phyloP scores from a whole-genome alignment of 169 alveolate genomes.

The Cryptosporidium andersoni region DNA sequence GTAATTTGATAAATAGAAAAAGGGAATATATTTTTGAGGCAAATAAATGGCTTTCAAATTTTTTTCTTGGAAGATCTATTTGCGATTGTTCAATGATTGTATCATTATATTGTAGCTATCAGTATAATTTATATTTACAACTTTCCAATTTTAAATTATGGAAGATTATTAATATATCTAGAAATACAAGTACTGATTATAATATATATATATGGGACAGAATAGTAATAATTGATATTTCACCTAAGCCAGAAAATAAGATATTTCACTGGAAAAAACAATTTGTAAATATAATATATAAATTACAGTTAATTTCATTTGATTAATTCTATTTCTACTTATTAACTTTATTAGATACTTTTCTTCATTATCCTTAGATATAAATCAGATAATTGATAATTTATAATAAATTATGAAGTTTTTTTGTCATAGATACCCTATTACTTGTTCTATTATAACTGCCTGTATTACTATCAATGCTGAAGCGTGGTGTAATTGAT shows the following conservation, averaged over 20 bases:
- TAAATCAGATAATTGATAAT: background rate
- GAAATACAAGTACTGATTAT: background rate
- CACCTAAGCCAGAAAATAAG: conserved; percentile 31
- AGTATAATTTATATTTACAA: background rate
- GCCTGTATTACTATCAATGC: conserved; percentile 21
- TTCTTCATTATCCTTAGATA: background rate
- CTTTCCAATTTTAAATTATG: conserved; percentile 3
- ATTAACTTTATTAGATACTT: background rate
- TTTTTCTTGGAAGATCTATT: conserved; percentile 36
- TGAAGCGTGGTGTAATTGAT: conserved; percentile 54
- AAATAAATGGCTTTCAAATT: conserved; percentile 30
- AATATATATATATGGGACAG: background rate
- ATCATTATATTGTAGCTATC: background rate
- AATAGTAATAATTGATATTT: conserved; percentile 24
- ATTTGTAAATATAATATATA: conserved; percentile 2
- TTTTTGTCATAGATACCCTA: conserved; percentile 3
- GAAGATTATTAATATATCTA: background rate
- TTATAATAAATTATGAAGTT: background rate
- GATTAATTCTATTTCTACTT: background rate
- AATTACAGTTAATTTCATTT: background rate
- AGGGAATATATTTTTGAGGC: background rate
- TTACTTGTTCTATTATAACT: conserved; percentile 31
- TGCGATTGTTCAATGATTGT: conserved; percentile 39
- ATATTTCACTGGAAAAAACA: conserved; percentile 19
- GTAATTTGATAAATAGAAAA: conserved; percentile 4